Evolutionary conservation across 495 filamentous ascomycete species (phyloP), one percentile per base, ranked within the genome.

Genomic region (Pseudotulostoma volvatum): DNA sequence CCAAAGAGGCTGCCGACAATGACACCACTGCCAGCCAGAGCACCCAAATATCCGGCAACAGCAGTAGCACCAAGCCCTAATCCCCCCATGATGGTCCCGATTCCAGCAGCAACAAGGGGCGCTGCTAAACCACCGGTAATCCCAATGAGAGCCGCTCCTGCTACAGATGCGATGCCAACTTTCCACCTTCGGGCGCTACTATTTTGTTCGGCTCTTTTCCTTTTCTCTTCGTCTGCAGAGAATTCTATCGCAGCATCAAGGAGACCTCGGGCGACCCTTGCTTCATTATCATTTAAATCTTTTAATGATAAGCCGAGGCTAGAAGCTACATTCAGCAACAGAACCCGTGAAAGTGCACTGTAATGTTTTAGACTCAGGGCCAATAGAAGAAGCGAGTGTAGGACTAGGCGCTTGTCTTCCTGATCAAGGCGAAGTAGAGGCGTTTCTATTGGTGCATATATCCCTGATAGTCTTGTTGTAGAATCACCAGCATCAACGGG

Each of bases 1-100:
- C 88, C 88, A 49, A 97, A 93, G 9, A 96, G 56, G 35, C 78
- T 72, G 3, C 85, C 88, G 14, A 93, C 79, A 31, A 84, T 59
- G 11, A 86, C 72, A 4, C 72, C 69, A 46, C 76, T 93, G 17
- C 81, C 71, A 8, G 84, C 81, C 38, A 95, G 54, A 9, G 76
- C 64, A 9, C 85, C 90, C 0, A 97, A 59, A 39, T 93, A 77
- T 5, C 75, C 73, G 9, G 85, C 84, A 16, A 82, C 80, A 1
- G 79, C 79, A 18, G 79, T 81, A 8, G 77, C 73, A 11, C 81
- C 84, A 0, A 95, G 66, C 4, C 88, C 84, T 4, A 86, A 51
- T 3, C 80, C 82, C 14, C 83, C 83, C 66, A 88, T 77, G 0
- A 93, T 68, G 0, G 76, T 76, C 23, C 88, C 86, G 32, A 95